Percentiles rank a stretch among this genome's conserved stretches.
Evolutionary conservation across 2,329 filamentous ascomycete species (phyloP).

Genomic region (Nannizziopsis arthrosporioides): DNA sequence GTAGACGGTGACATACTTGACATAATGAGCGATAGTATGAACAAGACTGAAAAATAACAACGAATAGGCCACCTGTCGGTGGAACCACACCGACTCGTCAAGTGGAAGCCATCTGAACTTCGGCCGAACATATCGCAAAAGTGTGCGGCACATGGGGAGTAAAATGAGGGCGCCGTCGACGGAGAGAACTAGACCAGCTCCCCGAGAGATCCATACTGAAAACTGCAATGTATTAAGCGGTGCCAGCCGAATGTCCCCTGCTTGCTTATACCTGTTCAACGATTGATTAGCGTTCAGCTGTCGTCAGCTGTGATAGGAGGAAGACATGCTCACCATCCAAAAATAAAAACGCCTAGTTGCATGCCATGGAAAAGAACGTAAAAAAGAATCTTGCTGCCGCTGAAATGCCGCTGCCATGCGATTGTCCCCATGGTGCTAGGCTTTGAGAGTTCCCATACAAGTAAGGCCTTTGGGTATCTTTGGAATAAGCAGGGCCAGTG

Average conservation of each 20-base stretch:
- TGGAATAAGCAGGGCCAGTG: neutral
- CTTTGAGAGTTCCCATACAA: slow-evolving; percentile 5
- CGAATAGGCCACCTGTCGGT: slow-evolving; percentile 84
- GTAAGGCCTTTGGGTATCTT: neutral
- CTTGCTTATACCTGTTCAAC: slow-evolving; percentile 65
- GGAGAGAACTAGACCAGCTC: slow-evolving; percentile 73
- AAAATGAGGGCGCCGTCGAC: slow-evolving; percentile 81
- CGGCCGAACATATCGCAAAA: slow-evolving; percentile 72
- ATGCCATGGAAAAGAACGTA: slow-evolving; percentile 69
- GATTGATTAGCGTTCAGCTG: neutral
- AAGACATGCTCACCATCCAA: slow-evolving; percentile 59
- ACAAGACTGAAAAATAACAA: slow-evolving; percentile 69
- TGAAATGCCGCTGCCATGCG: slow-evolving; percentile 47
- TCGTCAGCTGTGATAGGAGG: neutral
- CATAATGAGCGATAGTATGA: slow-evolving; percentile 74
- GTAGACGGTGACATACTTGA: slow-evolving; percentile 58
- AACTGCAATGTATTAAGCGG: slow-evolving; percentile 69
- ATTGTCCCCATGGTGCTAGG: slow-evolving; percentile 11
- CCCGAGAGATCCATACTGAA: slow-evolving; percentile 94
- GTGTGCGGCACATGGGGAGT: slow-evolving; percentile 85
- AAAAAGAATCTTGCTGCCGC: slow-evolving; percentile 60
- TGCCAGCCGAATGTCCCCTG: slow-evolving; percentile 53
- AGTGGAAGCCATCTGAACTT: slow-evolving; percentile 80
- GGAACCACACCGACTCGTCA: slow-evolving; percentile 97
- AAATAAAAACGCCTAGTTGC: slow-evolving; percentile 67